Conservation (phyloP, 352 stramenopile species). For the Stephanocyclus meneghinianus region DNA sequence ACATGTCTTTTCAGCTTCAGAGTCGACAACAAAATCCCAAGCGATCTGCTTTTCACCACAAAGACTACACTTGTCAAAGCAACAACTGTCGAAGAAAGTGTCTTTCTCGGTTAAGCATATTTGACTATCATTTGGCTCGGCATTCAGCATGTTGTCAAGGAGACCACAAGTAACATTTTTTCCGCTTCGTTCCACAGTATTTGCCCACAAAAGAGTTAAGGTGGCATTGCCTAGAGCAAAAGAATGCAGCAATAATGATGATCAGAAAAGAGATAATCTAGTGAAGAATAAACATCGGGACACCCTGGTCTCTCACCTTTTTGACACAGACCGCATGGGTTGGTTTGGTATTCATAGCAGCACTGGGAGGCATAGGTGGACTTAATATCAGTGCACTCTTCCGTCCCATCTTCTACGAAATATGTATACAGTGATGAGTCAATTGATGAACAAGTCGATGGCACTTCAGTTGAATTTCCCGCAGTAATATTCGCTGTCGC, state of each 20-base stretch:
- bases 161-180: slow-evolving; percentile 49
- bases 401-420: slow-evolving; percentile 49
- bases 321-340: slow-evolving; percentile 53
- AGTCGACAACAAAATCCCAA: slow-evolving; percentile 53
- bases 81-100: slow-evolving; percentile 44
- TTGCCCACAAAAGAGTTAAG: slow-evolving; percentile 46
- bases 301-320: slow-evolving; percentile 11
- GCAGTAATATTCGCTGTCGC: background rate
- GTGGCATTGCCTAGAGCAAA: slow-evolving; percentile 10
- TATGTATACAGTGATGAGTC: slow-evolving; percentile 57
- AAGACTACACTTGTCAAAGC: slow-evolving; percentile 61
- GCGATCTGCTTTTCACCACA: slow-evolving; percentile 49
- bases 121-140: slow-evolving; percentile 41
- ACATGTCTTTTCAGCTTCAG: slow-evolving; percentile 56
- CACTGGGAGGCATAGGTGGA: slow-evolving; percentile 43
- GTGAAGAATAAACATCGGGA: background rate
- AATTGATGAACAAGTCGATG: slow-evolving; percentile 52
- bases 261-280: background rate
- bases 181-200: slow-evolving; percentile 43
- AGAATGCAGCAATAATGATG: background rate
- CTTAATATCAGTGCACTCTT: slow-evolving; percentile 54
- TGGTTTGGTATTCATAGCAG: slow-evolving; percentile 53
- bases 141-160: slow-evolving; percentile 56
- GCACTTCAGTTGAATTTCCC: slow-evolving; percentile 11
- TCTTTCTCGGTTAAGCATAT: slow-evolving; percentile 38